These are phyloP conservation scores for Phytopythium kandeliae DNA, from an alignment of 352 stramenopile genomes.

Conservation along the genomic window DNA sequence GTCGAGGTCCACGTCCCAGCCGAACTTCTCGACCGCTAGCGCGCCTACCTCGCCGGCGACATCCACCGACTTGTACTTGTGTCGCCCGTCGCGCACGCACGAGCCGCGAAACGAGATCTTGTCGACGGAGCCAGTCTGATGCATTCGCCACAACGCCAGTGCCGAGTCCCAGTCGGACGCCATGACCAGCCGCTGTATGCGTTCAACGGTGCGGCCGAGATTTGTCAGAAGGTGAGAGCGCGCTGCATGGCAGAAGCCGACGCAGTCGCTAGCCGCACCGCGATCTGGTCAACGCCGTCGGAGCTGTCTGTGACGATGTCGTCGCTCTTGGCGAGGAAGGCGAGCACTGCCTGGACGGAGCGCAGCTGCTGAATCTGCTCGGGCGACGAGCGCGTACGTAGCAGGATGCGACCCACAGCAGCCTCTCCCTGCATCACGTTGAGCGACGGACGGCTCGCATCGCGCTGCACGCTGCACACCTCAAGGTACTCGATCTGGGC, in stretches of 20 bases:
- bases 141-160: constrained; percentile 51
- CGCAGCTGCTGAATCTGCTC: constrained; percentile 42
- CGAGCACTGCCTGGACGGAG: constrained; percentile 55
- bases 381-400: constrained; percentile 47
- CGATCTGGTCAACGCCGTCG: constrained; percentile 52
- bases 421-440: constrained; percentile 73
- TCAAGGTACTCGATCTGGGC: constrained; percentile 50
- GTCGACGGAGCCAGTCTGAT: constrained; percentile 17
- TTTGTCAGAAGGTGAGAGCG: not conserved
- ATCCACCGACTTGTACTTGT: constrained; percentile 64
- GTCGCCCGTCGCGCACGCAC: constrained; percentile 71
- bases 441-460: constrained; percentile 40
- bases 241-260: not conserved
- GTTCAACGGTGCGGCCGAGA: not conserved
- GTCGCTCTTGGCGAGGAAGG: constrained; percentile 49
- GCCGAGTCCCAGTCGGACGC: constrained; percentile 47
- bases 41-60: constrained; percentile 59
- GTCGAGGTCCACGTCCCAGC: constrained; percentile 57
- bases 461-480: constrained; percentile 60
- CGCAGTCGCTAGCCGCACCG: constrained; percentile 18
- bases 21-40: constrained; percentile 45
- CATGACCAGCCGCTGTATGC: constrained; percentile 35
- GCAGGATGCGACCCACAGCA: constrained; percentile 56
- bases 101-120: constrained; percentile 63
- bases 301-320: constrained; percentile 43